Evolutionary conservation across 306 rosid genomes (phyloP), one percentile per base, ranked within the genome.

Genomic region (Quercus cerris): DNA sequence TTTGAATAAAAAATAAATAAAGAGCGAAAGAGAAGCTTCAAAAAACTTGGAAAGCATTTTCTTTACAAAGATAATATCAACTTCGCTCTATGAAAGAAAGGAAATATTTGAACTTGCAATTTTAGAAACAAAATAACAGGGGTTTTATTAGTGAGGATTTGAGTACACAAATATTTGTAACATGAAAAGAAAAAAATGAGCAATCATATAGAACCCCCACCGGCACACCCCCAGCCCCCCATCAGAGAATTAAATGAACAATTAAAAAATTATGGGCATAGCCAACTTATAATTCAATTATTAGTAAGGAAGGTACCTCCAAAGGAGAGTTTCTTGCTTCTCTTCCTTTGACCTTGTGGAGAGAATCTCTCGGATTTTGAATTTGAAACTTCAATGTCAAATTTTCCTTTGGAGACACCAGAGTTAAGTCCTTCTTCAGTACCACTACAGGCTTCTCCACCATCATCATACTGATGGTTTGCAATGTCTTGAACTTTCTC

Each of bases 391-490:
- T 87, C 93, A 57, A 67, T 51, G 70, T 88, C 91, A 81, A 80
- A 79, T 75, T 87, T 88, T 79, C 83, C 97, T 83, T 86, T 89
- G 80, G 70, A 71, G 49, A 81, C 35, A 75, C 83, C 87, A 80
- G 58, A 80, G 51, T 81, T 77, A 71, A 84, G 84, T 61, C 91
- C 98, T 88, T 84, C 98, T 81, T 91, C 98, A 64, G 98, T 90
- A 71, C 95, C 97, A 57, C 97, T 91, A 81, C 95, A 91, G 75
- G 97, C 95, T 85, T 90, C 95, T 63, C 94, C 92, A 67, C 98
- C 91, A 91, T 94, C 93, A 81, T 91, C 94, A 85, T 84, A 82
- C 38, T 77, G 84, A 81, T 86, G 82, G 75, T 84, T 84, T 80
- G 85, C 81, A 83, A 75, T 79, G 49, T 76, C 88, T 83, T 84